A percentile compares a stretch with the other conserved stretches of the same genome.
Conservation (phyloP, 2,329 filamentous ascomycete genomes). For the Colletotrichum kahawae region DNA sequence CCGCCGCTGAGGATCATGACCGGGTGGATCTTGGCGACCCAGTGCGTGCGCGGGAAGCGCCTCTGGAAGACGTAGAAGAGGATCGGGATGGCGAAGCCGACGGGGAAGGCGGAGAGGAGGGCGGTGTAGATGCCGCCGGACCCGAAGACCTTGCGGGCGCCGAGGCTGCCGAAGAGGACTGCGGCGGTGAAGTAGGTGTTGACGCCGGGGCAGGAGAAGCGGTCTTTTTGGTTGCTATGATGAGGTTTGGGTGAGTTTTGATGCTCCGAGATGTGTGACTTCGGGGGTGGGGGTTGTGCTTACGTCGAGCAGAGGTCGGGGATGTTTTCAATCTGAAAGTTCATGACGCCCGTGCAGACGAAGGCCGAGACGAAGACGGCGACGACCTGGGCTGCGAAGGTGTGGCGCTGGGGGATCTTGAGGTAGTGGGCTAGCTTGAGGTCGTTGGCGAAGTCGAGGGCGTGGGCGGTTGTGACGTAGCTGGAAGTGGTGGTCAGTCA, state of each 20-base stretch:
- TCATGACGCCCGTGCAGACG: constrained; percentile 37
- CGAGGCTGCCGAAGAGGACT: constrained; percentile 46
- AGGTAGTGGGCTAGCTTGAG: constrained; percentile 48
- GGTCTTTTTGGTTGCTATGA: constrained; percentile 22
- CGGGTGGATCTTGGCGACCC: constrained; percentile 43
- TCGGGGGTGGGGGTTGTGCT: not conserved
- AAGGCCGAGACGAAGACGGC: constrained; percentile 38
- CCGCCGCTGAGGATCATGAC: constrained; percentile 41
- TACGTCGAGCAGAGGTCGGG: constrained; percentile 30
- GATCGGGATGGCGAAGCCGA: constrained; percentile 37
- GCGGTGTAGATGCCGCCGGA: constrained; percentile 38
- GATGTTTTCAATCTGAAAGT: constrained; percentile 37
- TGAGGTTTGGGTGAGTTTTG: not conserved
- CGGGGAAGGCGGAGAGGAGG: constrained; percentile 38
- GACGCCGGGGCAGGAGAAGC: constrained; percentile 32
- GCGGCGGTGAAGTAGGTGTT: constrained; percentile 41
- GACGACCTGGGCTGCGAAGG: constrained; percentile 39
- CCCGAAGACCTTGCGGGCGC: constrained; percentile 42
- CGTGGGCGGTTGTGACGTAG: constrained; percentile 38
- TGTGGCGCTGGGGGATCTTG: constrained; percentile 45
- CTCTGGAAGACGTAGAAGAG: constrained; percentile 35
- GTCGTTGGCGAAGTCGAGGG: constrained; percentile 39
- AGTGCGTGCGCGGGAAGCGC: constrained; percentile 34
- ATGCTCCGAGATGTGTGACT: not conserved
- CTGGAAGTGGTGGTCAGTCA: not conserved